A percentile compares a stretch with the other conserved stretches of the same genome.
phyloP scores from a whole-genome alignment of 2,329 filamentous ascomycete genomes.

The Bipolaris victoriae region DNA sequence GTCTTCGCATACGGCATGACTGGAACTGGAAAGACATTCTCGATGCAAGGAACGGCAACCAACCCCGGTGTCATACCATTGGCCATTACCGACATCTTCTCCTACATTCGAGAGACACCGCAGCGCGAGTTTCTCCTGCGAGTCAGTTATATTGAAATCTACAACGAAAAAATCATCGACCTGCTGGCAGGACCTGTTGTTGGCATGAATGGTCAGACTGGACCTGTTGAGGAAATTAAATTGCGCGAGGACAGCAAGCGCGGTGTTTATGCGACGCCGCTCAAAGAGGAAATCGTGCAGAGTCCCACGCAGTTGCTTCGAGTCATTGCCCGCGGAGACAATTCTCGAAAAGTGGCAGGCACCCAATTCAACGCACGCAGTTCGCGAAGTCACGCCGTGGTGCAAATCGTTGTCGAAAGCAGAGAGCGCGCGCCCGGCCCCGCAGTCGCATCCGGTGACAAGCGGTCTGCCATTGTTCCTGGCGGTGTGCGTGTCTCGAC shows the following conservation, averaged over 20 bases:
- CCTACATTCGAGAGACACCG: constrained; percentile 96
- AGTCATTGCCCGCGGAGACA: constrained; percentile 92
- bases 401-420: constrained; percentile 98
- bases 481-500: constrained; percentile 96
- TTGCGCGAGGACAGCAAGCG: constrained; percentile 94
- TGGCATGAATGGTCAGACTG: constrained; percentile 55
- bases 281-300: constrained; percentile 98
- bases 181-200: constrained; percentile 76
- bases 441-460: constrained; percentile 46
- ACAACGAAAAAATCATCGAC: constrained; percentile 97
- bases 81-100: constrained; percentile 98
- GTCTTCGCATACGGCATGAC: constrained; percentile 99
- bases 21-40: constrained; percentile 97
- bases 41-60: constrained; percentile 96
- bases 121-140: constrained; percentile 91
- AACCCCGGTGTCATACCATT: constrained; percentile 96
- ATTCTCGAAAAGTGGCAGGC: constrained; percentile 86
- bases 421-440: constrained; percentile 76
- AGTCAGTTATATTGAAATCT: constrained; percentile 98
- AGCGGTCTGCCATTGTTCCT: constrained; percentile 58
- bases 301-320: constrained; percentile 93
- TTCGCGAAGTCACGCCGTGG: constrained; percentile 96
- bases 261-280: constrained; percentile 91
- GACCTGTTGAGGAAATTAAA: constrained; percentile 89
- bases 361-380: constrained; percentile 97